Percentiles rank a stretch among this genome's conserved stretches.
Conservation (phyloP, 2,329 filamentous ascomycete genomes). For the Fusarium sulawesiense region DNA sequence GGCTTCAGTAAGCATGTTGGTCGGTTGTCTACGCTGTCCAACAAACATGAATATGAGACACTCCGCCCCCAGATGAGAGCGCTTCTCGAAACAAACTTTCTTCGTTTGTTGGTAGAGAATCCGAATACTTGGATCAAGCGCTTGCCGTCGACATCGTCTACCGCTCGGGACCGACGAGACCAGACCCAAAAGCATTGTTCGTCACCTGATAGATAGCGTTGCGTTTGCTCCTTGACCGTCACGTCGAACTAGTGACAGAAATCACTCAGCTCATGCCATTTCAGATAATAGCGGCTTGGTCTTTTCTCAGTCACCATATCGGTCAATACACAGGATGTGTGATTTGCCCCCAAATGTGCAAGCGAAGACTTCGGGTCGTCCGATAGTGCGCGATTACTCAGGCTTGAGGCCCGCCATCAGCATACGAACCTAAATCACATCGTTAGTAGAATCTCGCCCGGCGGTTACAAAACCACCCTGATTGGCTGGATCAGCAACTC, state of each 20-base stretch:
- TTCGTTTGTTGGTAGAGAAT: slow-evolving; percentile 9
- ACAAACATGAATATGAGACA: slow-evolving; percentile 14
- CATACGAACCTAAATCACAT: slow-evolving; percentile 9
- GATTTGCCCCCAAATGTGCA: slow-evolving; percentile 35
- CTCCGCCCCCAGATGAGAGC: slow-evolving; percentile 25
- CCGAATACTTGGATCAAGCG: slow-evolving; percentile 12
- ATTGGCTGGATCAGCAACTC: slow-evolving; percentile 24
- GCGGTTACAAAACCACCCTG: slow-evolving; percentile 29
- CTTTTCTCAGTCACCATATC: slow-evolving; percentile 26
- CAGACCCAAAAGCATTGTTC: slow-evolving; percentile 6
- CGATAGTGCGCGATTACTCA: slow-evolving; percentile 39
- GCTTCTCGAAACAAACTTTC: slow-evolving; percentile 32
- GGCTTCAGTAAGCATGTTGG: slow-evolving; percentile 19
- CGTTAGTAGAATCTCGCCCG: background rate
- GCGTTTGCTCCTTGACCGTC: slow-evolving; percentile 7
- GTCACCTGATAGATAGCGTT: slow-evolving; percentile 15
- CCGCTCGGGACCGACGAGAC: slow-evolving; percentile 16
- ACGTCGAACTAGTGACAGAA: slow-evolving; percentile 12
- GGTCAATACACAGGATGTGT: slow-evolving; percentile 19
- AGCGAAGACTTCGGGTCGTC: slow-evolving; percentile 35
- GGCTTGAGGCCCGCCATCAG: slow-evolving; percentile 29
- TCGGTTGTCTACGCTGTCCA: slow-evolving; percentile 5
- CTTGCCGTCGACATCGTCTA: slow-evolving; percentile 21
- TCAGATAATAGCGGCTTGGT: slow-evolving; percentile 13
- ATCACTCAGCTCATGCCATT: slow-evolving; percentile 27